Conservation (phyloP, 257 asterid species). For the Verbena officinalis region DNA sequence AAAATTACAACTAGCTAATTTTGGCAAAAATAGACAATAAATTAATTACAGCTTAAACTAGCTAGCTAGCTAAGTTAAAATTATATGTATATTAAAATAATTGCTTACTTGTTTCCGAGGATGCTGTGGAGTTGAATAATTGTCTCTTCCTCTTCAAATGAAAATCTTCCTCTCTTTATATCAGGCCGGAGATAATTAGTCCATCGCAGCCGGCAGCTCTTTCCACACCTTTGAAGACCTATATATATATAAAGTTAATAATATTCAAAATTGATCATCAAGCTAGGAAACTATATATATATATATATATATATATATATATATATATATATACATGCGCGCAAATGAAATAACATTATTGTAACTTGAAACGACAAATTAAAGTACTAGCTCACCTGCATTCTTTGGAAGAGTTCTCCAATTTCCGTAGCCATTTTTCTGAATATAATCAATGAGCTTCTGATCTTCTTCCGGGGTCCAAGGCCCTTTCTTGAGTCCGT, state of each 20-base stretch:
- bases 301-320: background rate
- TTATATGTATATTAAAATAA: background rate
- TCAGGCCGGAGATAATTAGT: slow-evolving; percentile 89
- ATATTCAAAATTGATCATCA: background rate
- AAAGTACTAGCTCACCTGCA: slow-evolving; percentile 70
- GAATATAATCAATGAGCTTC: slow-evolving; percentile 66
- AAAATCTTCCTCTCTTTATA: slow-evolving; percentile 73
- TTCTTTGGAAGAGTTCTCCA: slow-evolving; percentile 86
- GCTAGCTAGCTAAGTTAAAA: no score
- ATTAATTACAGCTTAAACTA: no score
- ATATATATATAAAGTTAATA: background rate
- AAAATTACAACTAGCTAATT: background rate
- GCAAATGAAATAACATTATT: background rate
- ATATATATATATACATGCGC: background rate
- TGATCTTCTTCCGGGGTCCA: slow-evolving; percentile 90
- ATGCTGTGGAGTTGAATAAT: slow-evolving; percentile 80
- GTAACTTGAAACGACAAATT: no score
- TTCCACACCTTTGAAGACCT: slow-evolving; percentile 89
- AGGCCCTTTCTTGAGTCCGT: slow-evolving; percentile 85
- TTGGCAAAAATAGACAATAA: background rate
- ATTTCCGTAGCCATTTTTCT: slow-evolving; percentile 68
- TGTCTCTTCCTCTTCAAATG: slow-evolving; percentile 80
- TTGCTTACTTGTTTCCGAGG: slow-evolving; percentile 79
- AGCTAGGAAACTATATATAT: no score
- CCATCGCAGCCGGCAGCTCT: slow-evolving; percentile 86